phyloP scores from a whole-genome alignment of 352 stramenopile species.

The Globisporangium polare region DNA sequence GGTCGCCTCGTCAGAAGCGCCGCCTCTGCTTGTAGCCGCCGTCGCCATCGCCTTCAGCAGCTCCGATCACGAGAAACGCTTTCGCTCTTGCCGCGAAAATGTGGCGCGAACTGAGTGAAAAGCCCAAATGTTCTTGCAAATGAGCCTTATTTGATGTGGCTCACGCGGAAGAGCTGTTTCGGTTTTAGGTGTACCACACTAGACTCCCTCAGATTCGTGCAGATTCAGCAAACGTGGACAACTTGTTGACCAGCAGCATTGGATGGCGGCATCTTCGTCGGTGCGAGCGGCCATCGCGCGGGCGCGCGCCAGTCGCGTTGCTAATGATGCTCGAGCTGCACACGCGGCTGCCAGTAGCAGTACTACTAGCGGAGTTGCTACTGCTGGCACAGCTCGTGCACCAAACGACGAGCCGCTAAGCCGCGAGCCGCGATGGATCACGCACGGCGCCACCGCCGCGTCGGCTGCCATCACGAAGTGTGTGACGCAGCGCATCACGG shows the following conservation, averaged over 20 bases:
- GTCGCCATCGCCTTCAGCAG: constrained; percentile 7
- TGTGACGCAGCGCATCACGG: constrained; percentile 26
- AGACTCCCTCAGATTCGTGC: background rate
- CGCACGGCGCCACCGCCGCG: constrained; percentile 7
- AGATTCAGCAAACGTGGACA: background rate
- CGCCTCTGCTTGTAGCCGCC: constrained; percentile 18
- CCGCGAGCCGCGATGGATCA: constrained; percentile 11
- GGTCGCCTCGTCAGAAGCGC: constrained; percentile 18
- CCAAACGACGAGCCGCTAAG: background rate
- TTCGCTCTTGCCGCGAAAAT: constrained; percentile 43
- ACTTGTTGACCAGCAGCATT: background rate
- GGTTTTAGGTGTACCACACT: background rate
- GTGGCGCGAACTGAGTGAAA: background rate
- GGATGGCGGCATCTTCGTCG: background rate
- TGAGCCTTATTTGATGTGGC: too few species aligned
- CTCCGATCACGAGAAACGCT: background rate
- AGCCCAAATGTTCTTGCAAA: background rate
- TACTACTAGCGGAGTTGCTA: background rate
- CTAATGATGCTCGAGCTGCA: background rate
- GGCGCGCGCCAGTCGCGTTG: background rate
- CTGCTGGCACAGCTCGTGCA: background rate
- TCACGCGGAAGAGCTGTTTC: too few species aligned
- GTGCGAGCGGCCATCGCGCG: background rate
- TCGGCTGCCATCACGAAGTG: constrained; percentile 17
- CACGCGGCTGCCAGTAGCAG: background rate